Evolutionary conservation across 1,139 yeast species (phyloP), one percentile per base, ranked within the genome.

Genomic region (Kazachstania sp.): DNA sequence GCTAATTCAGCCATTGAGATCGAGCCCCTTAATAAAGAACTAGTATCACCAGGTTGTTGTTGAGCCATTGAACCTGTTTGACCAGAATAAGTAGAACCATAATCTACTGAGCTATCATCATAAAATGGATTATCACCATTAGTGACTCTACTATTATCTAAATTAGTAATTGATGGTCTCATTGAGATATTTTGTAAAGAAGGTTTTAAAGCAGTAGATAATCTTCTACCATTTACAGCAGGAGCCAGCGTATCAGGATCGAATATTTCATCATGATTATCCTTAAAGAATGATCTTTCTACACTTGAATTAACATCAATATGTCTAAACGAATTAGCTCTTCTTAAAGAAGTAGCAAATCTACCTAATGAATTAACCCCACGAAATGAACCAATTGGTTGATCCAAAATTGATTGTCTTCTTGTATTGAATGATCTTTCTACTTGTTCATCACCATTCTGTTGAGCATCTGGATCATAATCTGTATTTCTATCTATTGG

Each of bases 221-320:
- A 68, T 42, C 85, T 70, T 53, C 81, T 77, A 26, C 94, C 94
- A 46, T 77, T 64, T 26, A 71, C 61, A 7, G 85, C 72, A 1
- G 90, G 90, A 1, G 81, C 78, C 72, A 83, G 68, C n/a, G 85
- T 74, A 39, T 76, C 79, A 0, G 86, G 86, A 59, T 83, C 90
- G 54, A 77, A 78, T n/a, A 79, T 65, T 59, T 81, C 87, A 56
- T 81, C 86, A 30, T 70, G 74, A 35, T 67, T 67, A 51, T 73
- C 75, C 50, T 63, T 69, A 55, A 78, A 76, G 51, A 68, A 78
- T 0, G 82, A 73, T 52, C 83, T 65, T 45, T 63, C 65, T 6
- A 54, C 49, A 32, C 61, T 64, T 5, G 75, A 64, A 11, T 72
- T 69, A 1, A 63, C 60, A 53, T 79, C 85, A 45, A 79, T 69